Evolutionary conservation across 139 green algal species (phyloP).

Genomic region (Volvox africanus): DNA sequence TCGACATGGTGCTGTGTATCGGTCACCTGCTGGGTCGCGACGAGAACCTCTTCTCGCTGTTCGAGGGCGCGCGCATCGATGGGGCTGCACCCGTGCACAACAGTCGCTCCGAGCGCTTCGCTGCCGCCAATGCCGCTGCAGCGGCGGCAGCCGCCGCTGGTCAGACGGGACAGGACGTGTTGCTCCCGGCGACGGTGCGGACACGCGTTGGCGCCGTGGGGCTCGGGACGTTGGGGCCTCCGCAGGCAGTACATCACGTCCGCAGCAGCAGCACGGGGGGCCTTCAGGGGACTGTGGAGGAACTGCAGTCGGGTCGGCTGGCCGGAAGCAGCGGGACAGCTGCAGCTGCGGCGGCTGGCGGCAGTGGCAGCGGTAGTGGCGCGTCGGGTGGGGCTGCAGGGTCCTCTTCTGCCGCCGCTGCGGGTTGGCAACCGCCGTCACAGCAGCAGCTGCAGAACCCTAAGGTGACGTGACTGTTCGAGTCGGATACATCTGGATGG

Average conservation of each 20-base stretch:
- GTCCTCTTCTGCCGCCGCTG: too few species aligned
- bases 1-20: slow-evolving; percentile 88
- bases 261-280: slow-evolving; percentile 31
- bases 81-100: slow-evolving; percentile 42
- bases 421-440: too few species aligned
- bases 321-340: not conserved
- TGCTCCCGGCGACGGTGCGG: slow-evolving; percentile 4
- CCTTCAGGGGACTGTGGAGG: not conserved
- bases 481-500: too few species aligned
- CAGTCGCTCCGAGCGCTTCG: slow-evolving; percentile 4
- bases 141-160: not conserved
- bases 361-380: not conserved
- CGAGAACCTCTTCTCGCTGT: slow-evolving; percentile 95
- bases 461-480: too few species aligned
- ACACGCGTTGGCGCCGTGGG: not conserved
- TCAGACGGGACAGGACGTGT: not conserved
- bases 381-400: too few species aligned
- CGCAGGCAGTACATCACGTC: not conserved
- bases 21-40: slow-evolving; percentile 95
- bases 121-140: not conserved
- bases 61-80: slow-evolving; percentile 79
- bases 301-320: not conserved
- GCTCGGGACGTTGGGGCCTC: slow-evolving; percentile 10
- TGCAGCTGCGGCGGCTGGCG: too few species aligned
- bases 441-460: too few species aligned